Conservation (phyloP, 75 land plant species). For the Picea sitchensis region DNA sequence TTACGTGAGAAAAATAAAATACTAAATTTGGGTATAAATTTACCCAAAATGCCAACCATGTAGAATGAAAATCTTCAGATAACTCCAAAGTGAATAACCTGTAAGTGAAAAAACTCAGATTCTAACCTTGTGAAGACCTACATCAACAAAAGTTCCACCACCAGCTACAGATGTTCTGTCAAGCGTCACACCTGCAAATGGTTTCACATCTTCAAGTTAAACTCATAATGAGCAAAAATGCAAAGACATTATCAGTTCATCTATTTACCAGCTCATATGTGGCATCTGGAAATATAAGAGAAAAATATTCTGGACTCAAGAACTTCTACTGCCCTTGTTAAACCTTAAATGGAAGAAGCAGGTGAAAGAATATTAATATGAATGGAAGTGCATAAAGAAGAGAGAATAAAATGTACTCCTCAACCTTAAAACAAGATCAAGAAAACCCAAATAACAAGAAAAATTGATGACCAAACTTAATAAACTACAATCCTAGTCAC, state of each 20-base stretch:
- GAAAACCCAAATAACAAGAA: neutral
- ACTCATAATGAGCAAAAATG: neutral
- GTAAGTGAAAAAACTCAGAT: neutral
- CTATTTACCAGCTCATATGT: neutral
- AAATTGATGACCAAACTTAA: neutral
- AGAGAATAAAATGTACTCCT: neutral
- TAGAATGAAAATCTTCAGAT: neutral
- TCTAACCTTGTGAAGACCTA: slow-evolving; percentile 83
- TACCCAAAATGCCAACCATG: neutral
- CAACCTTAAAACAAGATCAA: neutral
- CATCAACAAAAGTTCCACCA: slow-evolving; percentile 77
- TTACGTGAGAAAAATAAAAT: neutral
- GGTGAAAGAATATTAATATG: neutral
- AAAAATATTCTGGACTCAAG: neutral
- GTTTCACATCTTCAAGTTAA: neutral
- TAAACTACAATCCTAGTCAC: neutral
- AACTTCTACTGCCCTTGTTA: neutral
- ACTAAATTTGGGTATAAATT: neutral
- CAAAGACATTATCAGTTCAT: neutral
- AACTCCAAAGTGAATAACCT: slow-evolving; percentile 5
- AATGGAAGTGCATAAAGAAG: neutral
- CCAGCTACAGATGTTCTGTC: slow-evolving; percentile 44
- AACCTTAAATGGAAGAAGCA: neutral
- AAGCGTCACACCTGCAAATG: slow-evolving; percentile 67
- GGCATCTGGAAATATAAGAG: neutral